These are phyloP conservation scores for Zygotorulaspora sp. DNA, from an alignment of 805 yeast species.

Conservation along the genomic window DNA sequence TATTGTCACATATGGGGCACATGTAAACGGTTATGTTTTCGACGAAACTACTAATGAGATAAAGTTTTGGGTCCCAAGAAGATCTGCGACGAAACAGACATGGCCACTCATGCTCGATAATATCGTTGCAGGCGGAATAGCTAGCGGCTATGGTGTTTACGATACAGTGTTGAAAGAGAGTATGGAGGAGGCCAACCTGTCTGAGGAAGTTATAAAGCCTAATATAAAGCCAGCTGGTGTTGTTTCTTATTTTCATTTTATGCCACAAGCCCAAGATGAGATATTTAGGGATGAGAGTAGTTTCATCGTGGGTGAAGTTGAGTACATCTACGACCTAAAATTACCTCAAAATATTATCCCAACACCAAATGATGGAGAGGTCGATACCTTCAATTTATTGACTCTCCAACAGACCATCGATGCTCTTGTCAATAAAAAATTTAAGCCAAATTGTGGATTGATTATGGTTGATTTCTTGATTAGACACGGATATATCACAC, in stretches of 20 bases:
- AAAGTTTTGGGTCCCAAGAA: constrained; percentile 78
- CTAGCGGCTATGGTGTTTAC: constrained; percentile 65
- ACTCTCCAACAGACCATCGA: constrained; percentile 50
- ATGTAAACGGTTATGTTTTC: constrained; percentile 72
- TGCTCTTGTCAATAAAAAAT: constrained; percentile 52
- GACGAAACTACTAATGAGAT: constrained; percentile 41
- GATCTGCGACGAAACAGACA: constrained; percentile 75
- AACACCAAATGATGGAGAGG: constrained; percentile 67
- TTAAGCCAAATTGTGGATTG: constrained; percentile 85
- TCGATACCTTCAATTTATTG: constrained; percentile 66
- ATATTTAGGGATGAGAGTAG: constrained; percentile 43
- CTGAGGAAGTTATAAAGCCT: constrained; percentile 43
- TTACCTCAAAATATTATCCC: constrained; percentile 49
- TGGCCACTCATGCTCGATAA: constrained; percentile 90
- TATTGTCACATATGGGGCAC: constrained; percentile 85
- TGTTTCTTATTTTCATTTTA: constrained; percentile 57
- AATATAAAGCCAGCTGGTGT: constrained; percentile 55
- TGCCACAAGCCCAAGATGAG: constrained; percentile 21
- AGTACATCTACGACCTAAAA: constrained; percentile 68
- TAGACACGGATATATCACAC: constrained; percentile 71
- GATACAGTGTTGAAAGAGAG: constrained; percentile 86
- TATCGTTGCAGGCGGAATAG: constrained; percentile 93
- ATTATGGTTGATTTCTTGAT: constrained; percentile 79
- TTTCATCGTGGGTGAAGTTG: constrained; percentile 84
- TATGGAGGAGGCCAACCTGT: constrained; percentile 85